These are phyloP conservation scores for Russula vinacea DNA, from an alignment of 768 basidiomycete genomes.

Conservation along the genomic window DNA sequence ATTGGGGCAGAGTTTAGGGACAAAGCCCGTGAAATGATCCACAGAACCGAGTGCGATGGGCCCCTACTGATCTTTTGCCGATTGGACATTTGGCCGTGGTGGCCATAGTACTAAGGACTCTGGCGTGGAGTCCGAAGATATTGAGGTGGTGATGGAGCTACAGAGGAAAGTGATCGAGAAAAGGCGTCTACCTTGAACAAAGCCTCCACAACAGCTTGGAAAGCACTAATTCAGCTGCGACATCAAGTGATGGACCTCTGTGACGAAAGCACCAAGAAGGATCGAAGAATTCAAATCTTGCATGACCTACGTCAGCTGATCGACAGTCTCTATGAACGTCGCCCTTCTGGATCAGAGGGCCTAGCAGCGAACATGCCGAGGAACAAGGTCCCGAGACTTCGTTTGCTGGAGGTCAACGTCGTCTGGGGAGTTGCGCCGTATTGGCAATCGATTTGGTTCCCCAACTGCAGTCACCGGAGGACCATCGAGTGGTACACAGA, in stretches of 20 bases:
- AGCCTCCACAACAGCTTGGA: slow-evolving; percentile 7
- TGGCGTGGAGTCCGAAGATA: not conserved
- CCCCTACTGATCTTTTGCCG: slow-evolving; percentile 17
- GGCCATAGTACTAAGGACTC: slow-evolving; percentile 6
- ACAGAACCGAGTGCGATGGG: slow-evolving; percentile 5
- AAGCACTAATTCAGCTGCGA: not conserved
- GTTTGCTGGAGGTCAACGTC: not conserved
- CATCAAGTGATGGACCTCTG: not conserved
- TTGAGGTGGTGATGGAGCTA: too few species aligned
- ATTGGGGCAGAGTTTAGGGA: slow-evolving; percentile 4
- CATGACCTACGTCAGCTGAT: not conserved
- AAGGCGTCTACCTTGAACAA: not conserved
- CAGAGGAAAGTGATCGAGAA: slow-evolving; percentile 5
- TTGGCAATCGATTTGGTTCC: not conserved
- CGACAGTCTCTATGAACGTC: not conserved
- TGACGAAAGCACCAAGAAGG: not conserved
- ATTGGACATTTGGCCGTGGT: slow-evolving; percentile 2
- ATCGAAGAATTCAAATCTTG: not conserved
- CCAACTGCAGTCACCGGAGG: too few species aligned
- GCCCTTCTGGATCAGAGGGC: not conserved
- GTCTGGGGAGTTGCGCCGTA: not conserved
- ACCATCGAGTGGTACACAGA: too few species aligned
- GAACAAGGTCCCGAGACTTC: not conserved
- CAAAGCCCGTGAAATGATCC: slow-evolving; percentile 7
- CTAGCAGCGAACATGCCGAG: not conserved